Percentiles rank a stretch among this genome's conserved stretches.
Evolutionary conservation across 2,329 filamentous ascomycete genomes (phyloP).

Genomic region (Stagonosporopsis vannaccii): DNA sequence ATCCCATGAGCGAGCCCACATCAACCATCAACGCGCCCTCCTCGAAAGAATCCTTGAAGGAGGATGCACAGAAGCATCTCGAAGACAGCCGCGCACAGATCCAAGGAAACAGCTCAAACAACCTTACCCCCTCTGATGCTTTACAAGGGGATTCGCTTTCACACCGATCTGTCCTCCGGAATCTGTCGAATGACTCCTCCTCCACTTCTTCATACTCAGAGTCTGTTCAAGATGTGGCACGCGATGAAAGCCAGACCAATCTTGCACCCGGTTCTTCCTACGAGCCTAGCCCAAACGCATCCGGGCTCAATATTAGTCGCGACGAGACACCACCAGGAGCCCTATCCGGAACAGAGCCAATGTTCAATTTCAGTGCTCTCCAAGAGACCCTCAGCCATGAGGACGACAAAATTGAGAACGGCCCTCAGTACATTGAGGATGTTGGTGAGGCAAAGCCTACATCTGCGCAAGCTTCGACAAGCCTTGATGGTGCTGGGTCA

Average conservation of each 20-base stretch:
- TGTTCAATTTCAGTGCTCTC: conserved; percentile 92
- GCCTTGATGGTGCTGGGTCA: conserved; percentile 2
- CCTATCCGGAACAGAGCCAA: conserved; percentile 69
- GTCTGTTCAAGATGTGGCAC: conserved; percentile 57
- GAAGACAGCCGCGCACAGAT: conserved; percentile 55
- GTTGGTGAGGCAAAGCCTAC: conserved; percentile 21
- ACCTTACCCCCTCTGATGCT: conserved; percentile 54
- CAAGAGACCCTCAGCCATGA: conserved; percentile 80
- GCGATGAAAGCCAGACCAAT: conserved; percentile 35
- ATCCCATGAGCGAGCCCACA: conserved; percentile 53
- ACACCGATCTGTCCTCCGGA: conserved; percentile 74
- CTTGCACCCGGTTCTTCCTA: conserved; percentile 53
- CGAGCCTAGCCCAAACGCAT: conserved; percentile 61
- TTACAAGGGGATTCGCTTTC: conserved; percentile 46
- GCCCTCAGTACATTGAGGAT: conserved; percentile 52
- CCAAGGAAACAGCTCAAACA: conserved; percentile 47
- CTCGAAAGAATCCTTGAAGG: conserved; percentile 44
- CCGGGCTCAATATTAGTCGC: conserved; percentile 55
- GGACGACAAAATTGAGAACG: conserved; percentile 51
- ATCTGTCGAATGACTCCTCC: conserved; percentile 88
- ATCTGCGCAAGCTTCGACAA: neutral
- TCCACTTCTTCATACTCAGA: conserved; percentile 79
- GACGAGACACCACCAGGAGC: conserved; percentile 44
- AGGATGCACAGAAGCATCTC: conserved; percentile 55
- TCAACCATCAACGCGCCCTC: conserved; percentile 50